Percentiles rank a stretch among this genome's conserved stretches.
phyloP scores from a whole-genome alignment of 805 yeast species.

The Suhomyces emberorum region DNA sequence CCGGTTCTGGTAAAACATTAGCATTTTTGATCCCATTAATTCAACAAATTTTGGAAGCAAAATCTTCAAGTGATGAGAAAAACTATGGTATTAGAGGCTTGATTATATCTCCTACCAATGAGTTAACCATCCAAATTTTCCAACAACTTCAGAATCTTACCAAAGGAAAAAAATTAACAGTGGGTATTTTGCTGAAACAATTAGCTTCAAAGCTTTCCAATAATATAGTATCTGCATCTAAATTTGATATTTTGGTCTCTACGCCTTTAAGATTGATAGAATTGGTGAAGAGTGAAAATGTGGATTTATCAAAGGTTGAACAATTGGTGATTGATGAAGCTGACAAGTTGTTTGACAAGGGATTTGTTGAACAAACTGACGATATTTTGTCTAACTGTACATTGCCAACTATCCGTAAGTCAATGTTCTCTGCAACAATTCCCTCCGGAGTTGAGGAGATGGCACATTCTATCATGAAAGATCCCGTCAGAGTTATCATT shows the following conservation, averaged over 20 bases:
- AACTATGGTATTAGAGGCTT: conserved; percentile 65
- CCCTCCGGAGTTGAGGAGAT: conserved; percentile 90
- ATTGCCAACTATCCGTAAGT: conserved; percentile 53
- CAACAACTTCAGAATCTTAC: conserved; percentile 61
- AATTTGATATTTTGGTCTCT: conserved; percentile 76
- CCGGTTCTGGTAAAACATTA: conserved; percentile 96
- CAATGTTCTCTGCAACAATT: conserved; percentile 92
- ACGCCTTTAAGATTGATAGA: conserved; percentile 91
- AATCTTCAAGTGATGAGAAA: conserved; percentile 22
- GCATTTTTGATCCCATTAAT: conserved; percentile 84
- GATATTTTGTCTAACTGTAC: conserved; percentile 64
- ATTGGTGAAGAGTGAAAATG: conserved; percentile 56
- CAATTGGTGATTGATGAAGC: conserved; percentile 91
- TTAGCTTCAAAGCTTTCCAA: conserved; percentile 65
- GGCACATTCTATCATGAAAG: conserved; percentile 79
- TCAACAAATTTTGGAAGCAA: conserved; percentile 40
- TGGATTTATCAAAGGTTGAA: conserved; percentile 65
- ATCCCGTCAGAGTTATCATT: conserved; percentile 81
- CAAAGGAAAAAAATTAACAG: conserved; percentile 52
- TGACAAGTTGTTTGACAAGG: conserved; percentile 83
- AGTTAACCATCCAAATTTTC: conserved; percentile 82
- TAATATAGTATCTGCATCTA: conserved; percentile 53
- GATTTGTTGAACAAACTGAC: conserved; percentile 89
- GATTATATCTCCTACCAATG: conserved; percentile 91
- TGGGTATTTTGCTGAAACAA: conserved; percentile 68